Evolutionary conservation across 192 early-diverging fungal genomes (phyloP).

Genomic region (Phlyctochytrium bullatum): DNA sequence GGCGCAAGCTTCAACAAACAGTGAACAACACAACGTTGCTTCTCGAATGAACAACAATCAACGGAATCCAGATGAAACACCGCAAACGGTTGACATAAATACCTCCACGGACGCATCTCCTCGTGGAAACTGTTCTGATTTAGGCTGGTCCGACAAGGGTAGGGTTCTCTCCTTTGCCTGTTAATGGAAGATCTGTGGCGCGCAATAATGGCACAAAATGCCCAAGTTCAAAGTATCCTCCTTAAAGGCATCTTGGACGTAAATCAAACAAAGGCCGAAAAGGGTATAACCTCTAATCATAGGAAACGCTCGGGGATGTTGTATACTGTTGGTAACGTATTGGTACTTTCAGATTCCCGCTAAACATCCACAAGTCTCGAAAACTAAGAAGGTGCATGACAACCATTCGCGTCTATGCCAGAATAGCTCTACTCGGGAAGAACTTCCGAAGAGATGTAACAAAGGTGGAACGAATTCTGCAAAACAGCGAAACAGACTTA

Average conservation of each 20-base stretch:
- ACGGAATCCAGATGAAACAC: no score
- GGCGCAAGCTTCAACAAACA: not conserved
- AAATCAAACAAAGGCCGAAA: not conserved
- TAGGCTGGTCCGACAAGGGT: no score
- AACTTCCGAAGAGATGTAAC: not conserved
- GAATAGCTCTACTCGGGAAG: not conserved
- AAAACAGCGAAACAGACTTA: not conserved
- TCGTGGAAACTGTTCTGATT: no score
- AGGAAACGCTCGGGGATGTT: not conserved
- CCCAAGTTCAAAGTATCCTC: not conserved
- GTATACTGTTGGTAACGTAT: not conserved
- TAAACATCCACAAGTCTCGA: not conserved
- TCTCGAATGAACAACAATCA: no score
- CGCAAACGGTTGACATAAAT: no score
- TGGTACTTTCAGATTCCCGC: no score
- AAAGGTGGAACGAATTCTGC: not conserved
- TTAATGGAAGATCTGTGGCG: not conserved
- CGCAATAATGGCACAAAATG: not conserved
- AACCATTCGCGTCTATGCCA: not conserved
- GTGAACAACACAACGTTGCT: not conserved
- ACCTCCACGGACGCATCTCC: no score
- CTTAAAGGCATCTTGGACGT: not conserved
- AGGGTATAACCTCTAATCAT: not conserved
- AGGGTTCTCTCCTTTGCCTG: no score
- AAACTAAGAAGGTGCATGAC: not conserved